Evolutionary conservation across 2,329 filamentous ascomycete genomes (phyloP).

Genomic region (Trichophaea hybrida): DNA sequence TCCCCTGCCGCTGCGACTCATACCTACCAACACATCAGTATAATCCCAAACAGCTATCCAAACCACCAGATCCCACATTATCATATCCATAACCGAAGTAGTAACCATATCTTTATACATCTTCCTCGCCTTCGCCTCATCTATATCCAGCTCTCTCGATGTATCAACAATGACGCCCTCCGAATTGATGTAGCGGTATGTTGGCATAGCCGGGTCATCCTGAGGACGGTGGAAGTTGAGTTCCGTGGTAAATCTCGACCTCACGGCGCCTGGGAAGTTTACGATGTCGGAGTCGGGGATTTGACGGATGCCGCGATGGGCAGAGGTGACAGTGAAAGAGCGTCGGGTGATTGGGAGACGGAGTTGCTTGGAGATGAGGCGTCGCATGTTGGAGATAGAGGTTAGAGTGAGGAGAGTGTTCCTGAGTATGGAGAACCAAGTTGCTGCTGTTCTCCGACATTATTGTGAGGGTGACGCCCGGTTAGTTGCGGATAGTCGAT

Average conservation of each 20-base stretch:
- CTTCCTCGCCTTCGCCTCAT: conserved; percentile 46
- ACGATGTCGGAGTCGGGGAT: conserved; percentile 33
- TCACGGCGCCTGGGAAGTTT: conserved; percentile 81
- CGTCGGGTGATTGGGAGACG: background rate
- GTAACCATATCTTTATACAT: conserved; percentile 52
- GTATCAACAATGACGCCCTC: conserved; percentile 71
- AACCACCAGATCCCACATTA: conserved; percentile 45
- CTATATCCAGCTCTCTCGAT: conserved; percentile 48
- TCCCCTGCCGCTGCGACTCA: conserved; percentile 88
- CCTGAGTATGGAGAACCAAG: too few relatives aligned
- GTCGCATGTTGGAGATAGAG: background rate
- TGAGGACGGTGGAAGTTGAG: conserved; percentile 65
- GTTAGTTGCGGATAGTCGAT: too few relatives aligned
- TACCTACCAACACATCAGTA: conserved; percentile 36
- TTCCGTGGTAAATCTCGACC: conserved; percentile 75
- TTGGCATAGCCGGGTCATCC: conserved; percentile 62
- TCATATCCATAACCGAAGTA: conserved; percentile 75
- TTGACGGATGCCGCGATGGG: background rate
- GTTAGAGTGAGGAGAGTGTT: too few relatives aligned
- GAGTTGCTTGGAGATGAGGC: background rate
- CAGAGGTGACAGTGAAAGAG: background rate
- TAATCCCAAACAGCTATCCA: too few relatives aligned
- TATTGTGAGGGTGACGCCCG: too few relatives aligned
- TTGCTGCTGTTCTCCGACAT: too few relatives aligned
- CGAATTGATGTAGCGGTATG: conserved; percentile 83